Conservation (phyloP, 305 asterid species). For the Striga hermonthica region DNA sequence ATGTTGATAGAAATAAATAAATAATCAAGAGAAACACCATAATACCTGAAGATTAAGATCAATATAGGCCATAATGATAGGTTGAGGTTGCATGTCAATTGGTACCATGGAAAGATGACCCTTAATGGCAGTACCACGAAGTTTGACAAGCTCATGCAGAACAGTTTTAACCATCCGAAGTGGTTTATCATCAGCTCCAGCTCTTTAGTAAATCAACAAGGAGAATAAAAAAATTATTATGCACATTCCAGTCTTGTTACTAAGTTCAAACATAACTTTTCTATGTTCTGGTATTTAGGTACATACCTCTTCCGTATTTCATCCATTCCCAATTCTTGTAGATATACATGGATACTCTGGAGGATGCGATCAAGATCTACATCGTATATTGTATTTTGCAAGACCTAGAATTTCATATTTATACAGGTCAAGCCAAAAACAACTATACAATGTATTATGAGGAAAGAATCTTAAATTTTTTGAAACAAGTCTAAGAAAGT, state of each 20-base stretch:
- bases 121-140: constrained; percentile 98
- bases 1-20: neutral
- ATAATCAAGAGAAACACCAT: constrained; percentile 16
- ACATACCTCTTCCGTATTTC: constrained; percentile 90
- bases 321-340: constrained; percentile 97
- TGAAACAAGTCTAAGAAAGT: constrained; percentile 2
- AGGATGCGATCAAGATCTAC: constrained; percentile 97
- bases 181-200: constrained; percentile 99
- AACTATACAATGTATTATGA: neutral
- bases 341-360: constrained; percentile 93
- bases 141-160: constrained; percentile 97
- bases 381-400: constrained; percentile 90
- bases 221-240: constrained; percentile 1
- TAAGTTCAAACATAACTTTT: no score
- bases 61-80: constrained; percentile 96
- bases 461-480: neutral
- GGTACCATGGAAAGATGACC: constrained; percentile 99
- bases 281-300: neutral
- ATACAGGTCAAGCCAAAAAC: constrained; percentile 13
- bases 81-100: constrained; percentile 95
- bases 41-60: constrained; percentile 98
- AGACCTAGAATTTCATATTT: constrained; percentile 49
- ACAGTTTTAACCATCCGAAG: constrained; percentile 99
- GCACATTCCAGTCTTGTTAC: no score
- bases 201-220: constrained; percentile 47